phyloP scores from a whole-genome alignment of 805 yeast species.

The Metschnikowia vanudenii region DNA sequence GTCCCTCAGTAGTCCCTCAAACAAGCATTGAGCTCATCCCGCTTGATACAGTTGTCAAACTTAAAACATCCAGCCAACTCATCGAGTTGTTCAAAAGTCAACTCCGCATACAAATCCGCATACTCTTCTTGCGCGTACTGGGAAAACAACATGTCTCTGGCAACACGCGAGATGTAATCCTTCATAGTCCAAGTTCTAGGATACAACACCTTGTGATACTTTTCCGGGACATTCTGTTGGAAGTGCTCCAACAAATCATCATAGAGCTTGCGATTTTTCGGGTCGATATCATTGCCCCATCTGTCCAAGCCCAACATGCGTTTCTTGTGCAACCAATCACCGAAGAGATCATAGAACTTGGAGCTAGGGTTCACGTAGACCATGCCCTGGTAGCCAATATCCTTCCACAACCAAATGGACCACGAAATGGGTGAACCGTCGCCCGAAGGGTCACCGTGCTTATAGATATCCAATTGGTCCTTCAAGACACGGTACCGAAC shows the following conservation, averaged over 20 bases:
- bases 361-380: slow-evolving; percentile 46
- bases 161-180: slow-evolving; percentile 38
- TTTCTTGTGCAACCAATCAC: slow-evolving; percentile 44
- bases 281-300: slow-evolving; percentile 50
- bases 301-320: slow-evolving; percentile 45
- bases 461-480: slow-evolving; percentile 46
- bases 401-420: slow-evolving; percentile 56
- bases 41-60: slow-evolving; percentile 43
- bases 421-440: slow-evolving; percentile 45
- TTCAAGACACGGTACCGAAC: slow-evolving; percentile 43
- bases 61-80: slow-evolving; percentile 52
- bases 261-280: slow-evolving; percentile 38
- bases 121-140: slow-evolving; percentile 46
- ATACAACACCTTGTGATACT: slow-evolving; percentile 39
- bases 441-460: slow-evolving; percentile 48
- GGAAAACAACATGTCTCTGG: slow-evolving; percentile 44
- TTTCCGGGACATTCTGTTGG: slow-evolving; percentile 39
- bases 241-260: slow-evolving; percentile 37
- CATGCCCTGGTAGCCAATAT: slow-evolving; percentile 52
- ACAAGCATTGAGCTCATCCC: slow-evolving; percentile 41
- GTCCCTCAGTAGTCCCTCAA: slow-evolving; percentile 24
- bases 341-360: slow-evolving; percentile 42
- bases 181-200: slow-evolving; percentile 41
- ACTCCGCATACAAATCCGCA: slow-evolving; percentile 43
- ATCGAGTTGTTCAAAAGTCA: slow-evolving; percentile 46